Percentiles rank a stretch among this genome's conserved stretches.
These are phyloP conservation scores for Hemisphaericaspora lyxosophila DNA, from an alignment of 1,139 yeast species.

Conservation along the genomic window DNA sequence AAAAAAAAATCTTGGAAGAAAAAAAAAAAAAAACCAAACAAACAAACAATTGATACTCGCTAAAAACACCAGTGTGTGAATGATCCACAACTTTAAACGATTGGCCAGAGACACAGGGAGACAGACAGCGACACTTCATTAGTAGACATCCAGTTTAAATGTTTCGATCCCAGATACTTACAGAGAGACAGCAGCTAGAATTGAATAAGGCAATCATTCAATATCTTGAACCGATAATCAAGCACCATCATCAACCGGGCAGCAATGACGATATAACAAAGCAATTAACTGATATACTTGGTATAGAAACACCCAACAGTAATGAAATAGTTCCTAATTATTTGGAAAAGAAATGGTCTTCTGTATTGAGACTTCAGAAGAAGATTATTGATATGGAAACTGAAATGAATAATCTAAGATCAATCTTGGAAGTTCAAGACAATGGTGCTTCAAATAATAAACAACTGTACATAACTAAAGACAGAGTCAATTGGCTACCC, in stretches of 20 bases:
- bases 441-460: slow-evolving; percentile 3
- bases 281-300: slow-evolving; percentile 16
- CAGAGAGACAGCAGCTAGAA: slow-evolving; percentile 52
- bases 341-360: slow-evolving; percentile 85
- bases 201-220: slow-evolving; percentile 57
- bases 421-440: slow-evolving; percentile 41
- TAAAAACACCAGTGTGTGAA: too few species aligned
- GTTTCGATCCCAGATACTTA: slow-evolving; percentile 29
- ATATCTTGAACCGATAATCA: slow-evolving; percentile 42
- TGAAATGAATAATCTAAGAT: slow-evolving; percentile 42
- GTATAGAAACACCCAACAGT: slow-evolving; percentile 14
- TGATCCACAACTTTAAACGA: too few species aligned
- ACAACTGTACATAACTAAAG: slow-evolving; percentile 18
- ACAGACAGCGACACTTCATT: too few species aligned
- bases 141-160: too few species aligned
- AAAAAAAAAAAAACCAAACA: too few species aligned
- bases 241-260: slow-evolving; percentile 1
- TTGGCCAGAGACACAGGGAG: too few species aligned
- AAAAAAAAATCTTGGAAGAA: too few species aligned
- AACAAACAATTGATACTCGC: too few species aligned
- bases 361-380: slow-evolving; percentile 77
- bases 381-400: slow-evolving; percentile 60
- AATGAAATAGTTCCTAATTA: slow-evolving; percentile 44
- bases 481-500: slow-evolving; percentile 71
- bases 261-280: slow-evolving; percentile 16